phyloP scores from a whole-genome alignment of 495 filamentous ascomycete species.

The Parachaetomium inaequale region DNA sequence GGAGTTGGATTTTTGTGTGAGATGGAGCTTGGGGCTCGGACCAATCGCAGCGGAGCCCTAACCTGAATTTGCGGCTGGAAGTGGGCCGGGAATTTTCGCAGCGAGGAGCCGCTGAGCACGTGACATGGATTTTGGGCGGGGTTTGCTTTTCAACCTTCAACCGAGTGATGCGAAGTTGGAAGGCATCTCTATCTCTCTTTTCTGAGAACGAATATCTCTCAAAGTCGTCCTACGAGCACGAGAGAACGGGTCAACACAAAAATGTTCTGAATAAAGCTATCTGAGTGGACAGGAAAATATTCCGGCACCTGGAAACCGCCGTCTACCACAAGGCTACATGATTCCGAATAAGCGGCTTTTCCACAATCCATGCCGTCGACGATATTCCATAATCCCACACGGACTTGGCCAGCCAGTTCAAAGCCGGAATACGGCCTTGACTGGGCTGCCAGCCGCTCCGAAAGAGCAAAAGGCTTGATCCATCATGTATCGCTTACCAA shows the following conservation, averaged over 20 bases:
- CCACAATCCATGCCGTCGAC: background rate
- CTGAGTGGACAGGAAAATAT: background rate
- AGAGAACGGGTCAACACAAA: background rate
- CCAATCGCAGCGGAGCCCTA: conserved; percentile 36
- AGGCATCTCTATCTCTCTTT: too few relatives aligned
- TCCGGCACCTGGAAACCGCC: background rate
- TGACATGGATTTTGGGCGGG: too few relatives aligned
- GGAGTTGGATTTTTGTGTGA: conserved; percentile 33
- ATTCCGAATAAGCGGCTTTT: background rate
- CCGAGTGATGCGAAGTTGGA: too few relatives aligned
- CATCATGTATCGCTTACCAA: background rate
- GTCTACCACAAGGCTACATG: background rate
- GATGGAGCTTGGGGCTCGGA: conserved; percentile 23
- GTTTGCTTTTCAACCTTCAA: too few relatives aligned
- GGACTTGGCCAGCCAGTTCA: background rate
- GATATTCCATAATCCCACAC: background rate
- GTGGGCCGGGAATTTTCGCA: background rate
- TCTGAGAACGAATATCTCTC: too few relatives aligned
- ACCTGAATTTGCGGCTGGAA: conserved; percentile 11
- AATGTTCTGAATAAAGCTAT: background rate
- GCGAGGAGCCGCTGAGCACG: background rate
- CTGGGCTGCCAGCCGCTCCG: background rate
- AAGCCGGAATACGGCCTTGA: background rate
- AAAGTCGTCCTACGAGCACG: too few relatives aligned
- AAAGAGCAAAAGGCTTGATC: background rate